These are phyloP conservation scores for Gigaspora rosea DNA, from an alignment of 192 early-diverging fungal genomes.

Conservation along the genomic window DNA sequence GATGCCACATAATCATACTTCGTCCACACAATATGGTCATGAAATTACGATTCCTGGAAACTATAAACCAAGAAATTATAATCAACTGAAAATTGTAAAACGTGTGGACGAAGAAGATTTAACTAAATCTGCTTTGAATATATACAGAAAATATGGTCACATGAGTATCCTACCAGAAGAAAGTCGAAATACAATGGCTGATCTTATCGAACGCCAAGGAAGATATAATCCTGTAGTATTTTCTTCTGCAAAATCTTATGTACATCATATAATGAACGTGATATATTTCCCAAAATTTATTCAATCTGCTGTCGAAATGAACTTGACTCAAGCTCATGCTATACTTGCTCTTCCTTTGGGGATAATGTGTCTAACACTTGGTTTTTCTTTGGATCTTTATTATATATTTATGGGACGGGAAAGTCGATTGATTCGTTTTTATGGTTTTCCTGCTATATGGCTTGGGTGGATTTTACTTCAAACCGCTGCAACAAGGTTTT, in stretches of 20 bases:
- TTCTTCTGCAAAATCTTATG: conserved; percentile 44
- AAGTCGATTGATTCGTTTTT: conserved; percentile 32
- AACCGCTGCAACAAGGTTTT: conserved; percentile 41
- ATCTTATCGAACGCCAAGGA: conserved; percentile 42
- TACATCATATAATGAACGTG: conserved; percentile 48
- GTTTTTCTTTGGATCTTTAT: conserved; percentile 41
- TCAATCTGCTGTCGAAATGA: conserved; percentile 42
- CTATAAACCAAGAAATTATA: not conserved
- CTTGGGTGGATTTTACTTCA: conserved; percentile 40
- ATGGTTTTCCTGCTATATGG: conserved; percentile 39
- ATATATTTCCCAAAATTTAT: conserved; percentile 49
- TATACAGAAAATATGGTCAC: conserved; percentile 27
- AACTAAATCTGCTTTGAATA: conserved; percentile 19
- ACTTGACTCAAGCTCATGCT: conserved; percentile 31
- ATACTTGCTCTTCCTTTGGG: conserved; percentile 33
- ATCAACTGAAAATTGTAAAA: not conserved
- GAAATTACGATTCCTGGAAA: conserved; percentile 2
- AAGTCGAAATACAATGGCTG: conserved; percentile 40
- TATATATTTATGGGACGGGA: conserved; percentile 42
- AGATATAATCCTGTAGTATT: conserved; percentile 48
- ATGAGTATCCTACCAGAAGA: conserved; percentile 41
- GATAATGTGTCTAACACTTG: conserved; percentile 35
- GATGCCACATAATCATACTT: not conserved
- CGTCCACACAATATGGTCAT: not conserved
- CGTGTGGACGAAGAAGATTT: conserved; percentile 17